Percentiles rank a stretch among this genome's conserved stretches.
These are phyloP conservation scores for Akanthomyces lecanii DNA, from an alignment of 2,329 filamentous ascomycete species.

Conservation along the genomic window DNA sequence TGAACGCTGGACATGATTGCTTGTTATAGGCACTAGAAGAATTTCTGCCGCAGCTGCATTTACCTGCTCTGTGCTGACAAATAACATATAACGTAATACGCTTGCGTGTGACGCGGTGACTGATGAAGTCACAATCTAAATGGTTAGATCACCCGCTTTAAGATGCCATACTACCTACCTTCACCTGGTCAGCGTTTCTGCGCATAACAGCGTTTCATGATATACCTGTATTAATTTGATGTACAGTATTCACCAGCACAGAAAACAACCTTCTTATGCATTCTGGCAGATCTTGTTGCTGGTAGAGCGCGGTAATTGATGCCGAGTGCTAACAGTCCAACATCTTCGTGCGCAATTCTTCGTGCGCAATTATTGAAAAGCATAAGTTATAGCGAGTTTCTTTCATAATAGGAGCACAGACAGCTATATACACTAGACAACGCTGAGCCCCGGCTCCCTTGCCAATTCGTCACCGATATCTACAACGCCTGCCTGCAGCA, in stretches of 20 bases:
- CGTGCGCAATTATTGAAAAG: background rate
- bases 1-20: background rate
- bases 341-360: background rate
- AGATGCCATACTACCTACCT: background rate
- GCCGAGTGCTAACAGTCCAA: background rate
- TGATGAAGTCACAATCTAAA: background rate
- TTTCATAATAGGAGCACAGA: no score
- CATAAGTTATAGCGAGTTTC: no score
- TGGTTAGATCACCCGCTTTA: background rate
- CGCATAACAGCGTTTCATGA: background rate
- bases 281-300: no score
- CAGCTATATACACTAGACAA: no score
- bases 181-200: background rate
- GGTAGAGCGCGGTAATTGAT: no score
- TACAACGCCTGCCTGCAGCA: no score
- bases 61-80: background rate
- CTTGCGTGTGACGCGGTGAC: background rate
- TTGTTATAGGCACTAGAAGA: background rate
- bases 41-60: background rate
- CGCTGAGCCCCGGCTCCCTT: no score
- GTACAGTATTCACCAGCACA: no score
- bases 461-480: background rate
- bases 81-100: background rate
- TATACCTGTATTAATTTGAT: background rate
- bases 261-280: no score